Evolutionary conservation across 331 rosid genomes (phyloP).

Genomic region (Acacia pycnantha): DNA sequence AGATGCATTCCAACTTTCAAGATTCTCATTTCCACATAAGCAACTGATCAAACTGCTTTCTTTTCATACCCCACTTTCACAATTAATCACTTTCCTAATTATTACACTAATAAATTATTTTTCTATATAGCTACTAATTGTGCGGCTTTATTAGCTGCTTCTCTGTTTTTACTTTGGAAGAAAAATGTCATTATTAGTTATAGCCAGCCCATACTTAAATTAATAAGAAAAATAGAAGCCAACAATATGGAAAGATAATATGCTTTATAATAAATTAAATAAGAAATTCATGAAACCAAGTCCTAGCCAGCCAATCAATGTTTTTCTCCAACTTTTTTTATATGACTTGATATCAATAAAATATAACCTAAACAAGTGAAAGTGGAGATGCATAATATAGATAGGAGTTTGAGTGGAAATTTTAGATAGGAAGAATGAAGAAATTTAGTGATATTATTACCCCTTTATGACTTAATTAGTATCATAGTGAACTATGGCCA

Average conservation of each 20-base stretch:
- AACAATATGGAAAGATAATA: constrained; percentile 12
- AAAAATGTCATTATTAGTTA: neutral
- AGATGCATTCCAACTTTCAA: constrained; percentile 4
- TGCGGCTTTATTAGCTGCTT: neutral
- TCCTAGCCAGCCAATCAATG: neutral
- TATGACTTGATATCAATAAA: neutral
- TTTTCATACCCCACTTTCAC: neutral
- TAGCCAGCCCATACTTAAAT: neutral
- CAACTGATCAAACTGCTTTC: neutral
- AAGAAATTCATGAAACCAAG: neutral
- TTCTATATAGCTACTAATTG: neutral
- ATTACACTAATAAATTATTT: neutral
- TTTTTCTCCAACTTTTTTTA: neutral
- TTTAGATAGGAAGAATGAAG: neutral
- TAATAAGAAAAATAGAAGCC: constrained; percentile 18
- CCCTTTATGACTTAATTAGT: neutral
- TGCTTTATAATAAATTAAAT: neutral
- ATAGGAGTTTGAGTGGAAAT: neutral
- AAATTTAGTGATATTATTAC: neutral
- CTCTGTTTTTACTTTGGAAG: neutral
- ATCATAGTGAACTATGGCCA: constrained; percentile 30
- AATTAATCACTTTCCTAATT: neutral
- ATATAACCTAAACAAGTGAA: neutral
- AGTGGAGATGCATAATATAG: neutral
- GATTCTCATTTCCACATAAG: constrained; percentile 5